Base-by-base conservation (phyloP, 192 early-diverging fungal species). In the Backusella liffmaniae region DNA sequence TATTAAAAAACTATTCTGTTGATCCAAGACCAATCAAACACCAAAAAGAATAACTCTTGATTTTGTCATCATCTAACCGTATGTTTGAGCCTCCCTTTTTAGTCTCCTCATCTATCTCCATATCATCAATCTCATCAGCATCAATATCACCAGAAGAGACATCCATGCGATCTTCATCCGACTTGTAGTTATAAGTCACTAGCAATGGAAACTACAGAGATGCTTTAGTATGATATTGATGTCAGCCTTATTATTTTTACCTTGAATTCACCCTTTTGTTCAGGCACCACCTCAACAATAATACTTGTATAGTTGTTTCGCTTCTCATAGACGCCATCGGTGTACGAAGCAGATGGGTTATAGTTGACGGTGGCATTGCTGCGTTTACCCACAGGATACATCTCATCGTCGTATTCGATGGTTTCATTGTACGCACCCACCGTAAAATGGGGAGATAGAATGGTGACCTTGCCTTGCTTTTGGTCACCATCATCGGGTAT, bases 351-450 rank as follows among this genome's bases (percentile, higher is more conserved):
- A 34, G 70, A 34, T 21, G 77, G 6, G 26, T 46, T 51, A 67
- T 53, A 41, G 49, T 12, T 77, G 74, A 18, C 0, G 13, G 37
- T 30, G n/a, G 72, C 74, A 34, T 78, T 83, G 15, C 77, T 71
- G 21, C 79, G 68, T 8, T 80, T 81, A 26, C 80, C 83, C 32
- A 76, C 79, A 12, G 82, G 74, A 18, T 85, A 86, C 53, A 85
- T 85, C 34, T 87, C 88, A 23, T 91, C 91, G 29, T 94, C 94
- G 53, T 94, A 94, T 74, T 94, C 94, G 87, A 91, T 93, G 35
- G 92, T 87, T 77, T 93, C 95, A 53, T 93, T 91, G 73, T 89
- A 93, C 8, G 93, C 88, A 26, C 88, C 84, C 34, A 96, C 82
- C 21, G 86, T 84, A 76, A 96, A 95, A 32, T 76, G 75, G 36